Percentiles rank a stretch among this genome's conserved stretches.
These are phyloP conservation scores for Flaveria bidentis DNA, from an alignment of 129 eudicot species.

Conservation along the genomic window DNA sequence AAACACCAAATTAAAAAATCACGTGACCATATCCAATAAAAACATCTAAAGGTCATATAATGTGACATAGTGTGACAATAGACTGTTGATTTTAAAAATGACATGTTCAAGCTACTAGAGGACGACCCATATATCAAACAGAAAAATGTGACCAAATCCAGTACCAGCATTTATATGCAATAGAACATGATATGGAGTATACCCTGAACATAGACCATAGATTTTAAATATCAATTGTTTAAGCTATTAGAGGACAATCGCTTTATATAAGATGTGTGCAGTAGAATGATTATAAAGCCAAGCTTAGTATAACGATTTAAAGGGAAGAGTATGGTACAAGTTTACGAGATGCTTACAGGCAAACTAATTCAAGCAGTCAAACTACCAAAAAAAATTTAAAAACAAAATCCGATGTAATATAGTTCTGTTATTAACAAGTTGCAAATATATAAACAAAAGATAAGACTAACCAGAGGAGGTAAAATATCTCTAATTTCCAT, in stretches of 20 bases:
- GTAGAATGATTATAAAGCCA: background rate
- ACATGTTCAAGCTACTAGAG: constrained; percentile 1
- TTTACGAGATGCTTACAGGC: no score
- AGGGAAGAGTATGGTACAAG: constrained; percentile 11
- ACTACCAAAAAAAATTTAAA: background rate
- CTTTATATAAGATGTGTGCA: background rate
- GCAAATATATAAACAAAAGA: background rate
- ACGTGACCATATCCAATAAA: background rate
- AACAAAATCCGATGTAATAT: background rate
- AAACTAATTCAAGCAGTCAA: background rate
- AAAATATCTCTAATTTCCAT: constrained; percentile 51
- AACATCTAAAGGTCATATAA: background rate
- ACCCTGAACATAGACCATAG: background rate
- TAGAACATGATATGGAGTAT: background rate
- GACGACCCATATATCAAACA: background rate
- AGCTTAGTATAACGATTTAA: background rate
- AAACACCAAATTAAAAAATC: constrained; percentile 17
- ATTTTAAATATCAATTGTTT: background rate
- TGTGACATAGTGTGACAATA: background rate
- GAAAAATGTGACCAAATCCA: background rate
- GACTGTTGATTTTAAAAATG: background rate
- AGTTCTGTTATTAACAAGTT: constrained; percentile 18
- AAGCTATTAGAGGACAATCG: no score
- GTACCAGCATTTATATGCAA: no score
- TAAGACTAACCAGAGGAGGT: constrained; percentile 59